Base-by-base conservation (phyloP, 2,329 filamentous ascomycete genomes). In the Colletotrichum orbiculare region DNA sequence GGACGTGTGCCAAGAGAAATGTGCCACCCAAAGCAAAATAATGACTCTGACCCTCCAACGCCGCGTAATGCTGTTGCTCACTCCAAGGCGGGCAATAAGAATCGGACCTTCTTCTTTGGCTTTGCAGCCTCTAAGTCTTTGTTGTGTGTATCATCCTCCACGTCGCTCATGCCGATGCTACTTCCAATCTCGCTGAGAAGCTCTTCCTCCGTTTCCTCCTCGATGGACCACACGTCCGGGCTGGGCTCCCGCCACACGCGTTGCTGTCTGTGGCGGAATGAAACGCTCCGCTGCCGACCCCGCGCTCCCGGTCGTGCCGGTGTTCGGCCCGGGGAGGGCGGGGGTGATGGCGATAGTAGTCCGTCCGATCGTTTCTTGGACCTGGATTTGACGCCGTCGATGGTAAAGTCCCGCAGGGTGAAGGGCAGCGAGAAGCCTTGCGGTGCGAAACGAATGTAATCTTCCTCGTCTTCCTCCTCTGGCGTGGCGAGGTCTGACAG, bases 201-300 rank as follows among this genome's bases (percentile, higher is more conserved):
- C 69, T 86, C 83, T 70, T 84, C 83, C 74, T 86, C 85, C 1
- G 82, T 82, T 75, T 87, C 85, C 72, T 88, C 85, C 73, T 86
- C 82, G 60, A 88, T 88, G 37, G 83, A 83, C 82, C 85, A 88
- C 4, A 88, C 85, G 57, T 87, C 85, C 0, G 85, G 85, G 70
- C 85, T 87, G 7, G 85, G 85, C 74, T 86, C 82, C 42, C 85
- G 78, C 85, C 85, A 88, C 1, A 85, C 79, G 60, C 79, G 79
- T 9, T 79, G 79, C 8, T 82, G 81, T 47, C 80, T 77, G 65
- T 71, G 78, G 39, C 73, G 75, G 53, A 71, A 69, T 34, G 75
- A 73, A 46, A 71, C 64, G 59, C 71, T 75, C 41, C 73, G 64
- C 68, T 73, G 69, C 17, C 71, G 69, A 17, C 71, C 69, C 3